Evolutionary conservation across 768 basidiomycete species (phyloP), one percentile per base, ranked within the genome.

Genomic region (Phanerochaete carnosa): DNA sequence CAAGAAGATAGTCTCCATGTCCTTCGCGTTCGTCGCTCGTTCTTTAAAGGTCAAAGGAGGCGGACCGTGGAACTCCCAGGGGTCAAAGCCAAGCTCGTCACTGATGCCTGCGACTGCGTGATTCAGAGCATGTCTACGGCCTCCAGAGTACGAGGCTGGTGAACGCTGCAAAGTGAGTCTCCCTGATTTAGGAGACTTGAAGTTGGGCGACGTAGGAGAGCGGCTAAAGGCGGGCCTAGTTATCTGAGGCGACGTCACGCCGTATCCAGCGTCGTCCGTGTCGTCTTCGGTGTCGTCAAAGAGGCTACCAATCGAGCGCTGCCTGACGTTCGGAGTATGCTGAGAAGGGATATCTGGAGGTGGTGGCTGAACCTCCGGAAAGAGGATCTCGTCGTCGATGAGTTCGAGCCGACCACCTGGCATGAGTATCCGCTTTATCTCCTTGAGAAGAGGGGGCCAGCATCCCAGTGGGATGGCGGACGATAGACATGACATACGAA

Each of bases 331-430:
- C 33, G 12, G 16, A 37, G 11, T 58, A 16, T 19, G 46, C 1
- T 1, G 39, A 7, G n/a, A n/a, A 25, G 25, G 35, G 33, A 35
- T 13, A 13, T 35, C 13, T n/a, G 19, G 9, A 32, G 55, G 26
- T 6, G 50, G 28, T 35, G n/a, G 51, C 52, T 69, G 73, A 19
- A 79, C 75, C 60, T 83, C 84, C 0, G 89, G 86, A 65, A 90
- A 90, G 63, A 81, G 70, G 33, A 89, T 73, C 65, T 87, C 74
- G 70, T 93, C 90, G 70, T 91, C 88, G 54, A 93, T 83, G 51
- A 92, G 66, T 70, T 94, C 92, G 2, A 93, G 73, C 9, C 82
- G 80, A 3, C 92, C 91, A 16, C 79, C 82, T 6, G 76, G 76
- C 13, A 73, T 75, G 15, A 93, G 76, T 11, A 93, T 79, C 26